Evolutionary conservation across 2,329 filamentous ascomycete species (phyloP), one percentile per base, ranked within the genome.

Genomic region (Trematosphaeria pertusa): DNA sequence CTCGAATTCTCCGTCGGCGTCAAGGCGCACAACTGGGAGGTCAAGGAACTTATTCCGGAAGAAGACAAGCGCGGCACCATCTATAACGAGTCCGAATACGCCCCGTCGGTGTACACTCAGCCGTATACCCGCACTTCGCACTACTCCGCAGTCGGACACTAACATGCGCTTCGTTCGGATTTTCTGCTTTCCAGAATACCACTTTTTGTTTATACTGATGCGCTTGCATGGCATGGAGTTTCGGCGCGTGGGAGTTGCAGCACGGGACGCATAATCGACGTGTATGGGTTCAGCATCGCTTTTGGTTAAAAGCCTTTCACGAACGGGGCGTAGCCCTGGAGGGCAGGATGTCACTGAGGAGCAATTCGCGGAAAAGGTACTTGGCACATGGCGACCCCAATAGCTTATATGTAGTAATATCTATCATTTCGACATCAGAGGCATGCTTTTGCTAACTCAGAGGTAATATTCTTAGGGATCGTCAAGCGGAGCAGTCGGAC

Each of bases 1-100:
- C 87, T 99, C 58, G 94, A 99, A 71, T 99, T 99, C 75, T 96
- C 91, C 2, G 94, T 99, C 38, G 93, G 93, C 56, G 91, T 91
- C 48, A 90, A 93, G 72, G 88, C 90, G 75, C 95, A 96, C 77
- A 97, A 94, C 72, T 99, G 94, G 94, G 94, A 99, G 70, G 88
- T 97, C 69, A 97, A 97, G 78, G 93, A 97, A 54, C 81, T 70
- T 5, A 55, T 90, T 9, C 80, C 94, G 14, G 84, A 87, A 34
- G 89, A 94, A 56, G 90, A 94, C 46, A 89, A 93, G 48, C 86
- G 88, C 49, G 83, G 88, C 48, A 91, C 89, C 2, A 74, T 88
- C 35, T 94, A 92, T 72, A 85, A 87, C 54, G 82, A 82, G 2
- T 85, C 84, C 52, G 79, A 77, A 39, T 84, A 85, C 30, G 75